Base-by-base conservation (phyloP, 805 yeast species). In the Priceomyces castillae region DNA sequence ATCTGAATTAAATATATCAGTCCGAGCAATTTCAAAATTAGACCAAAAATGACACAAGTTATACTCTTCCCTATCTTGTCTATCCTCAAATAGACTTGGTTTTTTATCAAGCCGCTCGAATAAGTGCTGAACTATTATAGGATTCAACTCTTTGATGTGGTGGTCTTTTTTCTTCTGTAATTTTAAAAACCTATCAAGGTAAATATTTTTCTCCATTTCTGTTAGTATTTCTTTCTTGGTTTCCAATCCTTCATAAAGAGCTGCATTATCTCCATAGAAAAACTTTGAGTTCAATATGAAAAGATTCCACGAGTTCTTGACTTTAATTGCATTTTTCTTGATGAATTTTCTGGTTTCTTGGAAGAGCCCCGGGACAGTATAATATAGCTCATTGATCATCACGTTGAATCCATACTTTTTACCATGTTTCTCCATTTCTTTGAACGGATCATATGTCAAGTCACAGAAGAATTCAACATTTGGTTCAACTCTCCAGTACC, bases 401-500 rank as follows among this genome's bases (percentile, higher is more conserved):
- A 92, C 81, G 5, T 88, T 88, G 62, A 87, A 94, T 0, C 96
- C 98, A 58, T 90, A 90, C 52, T 76, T 78, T 63, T 90, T 90
- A 36, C 79, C 77, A 46, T 59, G 56, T 39, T 69, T 71, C 40
- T 77, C 77, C 97, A 92, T 89, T 54, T 85, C 88, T 12, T 74
- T 52, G 57, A 92, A 94, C 11, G 97, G 96, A 64, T 92, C 98
- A 64, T 90, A 89, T 0, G 96, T 84, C 42, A 90, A 64, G 61
- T 92, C 97, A 65, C 99, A 92, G 60, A 75, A 89, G 58, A 88
- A 89, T 51, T 86, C 83, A 33, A 92, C 94, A 50, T 85, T 85
- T 2, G 98, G 98, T 62, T 94, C 99, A 10, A 94, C 89, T 43
- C 98, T 75, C 97, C 97, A 90, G 65, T 90, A 92, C 95, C 96